Evolutionary conservation across 2,329 filamentous ascomycete genomes (phyloP), one percentile per base, ranked within the genome.

Genomic region (Talaromyces sp.): DNA sequence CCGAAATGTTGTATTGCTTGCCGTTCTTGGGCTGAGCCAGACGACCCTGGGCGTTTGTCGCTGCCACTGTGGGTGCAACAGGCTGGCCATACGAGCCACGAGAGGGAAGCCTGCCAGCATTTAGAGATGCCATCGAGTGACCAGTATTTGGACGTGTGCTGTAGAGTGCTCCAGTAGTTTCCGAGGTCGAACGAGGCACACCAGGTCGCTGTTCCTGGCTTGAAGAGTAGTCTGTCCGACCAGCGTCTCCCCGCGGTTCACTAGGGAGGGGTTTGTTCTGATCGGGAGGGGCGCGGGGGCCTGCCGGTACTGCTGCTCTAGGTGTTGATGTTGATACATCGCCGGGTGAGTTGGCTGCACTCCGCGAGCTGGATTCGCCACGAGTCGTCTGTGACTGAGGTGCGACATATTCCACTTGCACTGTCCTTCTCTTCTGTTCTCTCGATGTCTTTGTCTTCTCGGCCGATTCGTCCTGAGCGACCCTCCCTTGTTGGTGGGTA

Each of bases 401-500:
- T 22, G 93, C 90, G 61, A 98, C 95, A 75, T 99, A 99, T 79
- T 99, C 95, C 64, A 99, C 91, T 77, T 99, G 95, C 0, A 99
- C 92, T 0, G 95, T 99, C 68, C 93, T 87, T 61, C 95, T 88
- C 78, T 98, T 98, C 69, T 89, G 89, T 72, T 97, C 93, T 67
- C 92, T 89, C 33, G 81, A 76, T 8, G 82, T 78, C 69, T 87
- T 87, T 32, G 85, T 79, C 51, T 81, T 78, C 7, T 85, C 80
- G 13, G 57, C 17, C 25, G 56, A 44, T 2, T 62, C 60, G 44
- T 89, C 86, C 39, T 83, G 80, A 33, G 55, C 42, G 67, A 92
- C 84, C 67, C 88, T 90, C 62, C 88, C 89, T 69, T 90, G 88
- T 66, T 92, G 91, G 73, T 88, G 87, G 52, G 81, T 82, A 62